Conservation (phyloP, 2,329 filamentous ascomycete genomes). For the Monilinia fructigena region DNA sequence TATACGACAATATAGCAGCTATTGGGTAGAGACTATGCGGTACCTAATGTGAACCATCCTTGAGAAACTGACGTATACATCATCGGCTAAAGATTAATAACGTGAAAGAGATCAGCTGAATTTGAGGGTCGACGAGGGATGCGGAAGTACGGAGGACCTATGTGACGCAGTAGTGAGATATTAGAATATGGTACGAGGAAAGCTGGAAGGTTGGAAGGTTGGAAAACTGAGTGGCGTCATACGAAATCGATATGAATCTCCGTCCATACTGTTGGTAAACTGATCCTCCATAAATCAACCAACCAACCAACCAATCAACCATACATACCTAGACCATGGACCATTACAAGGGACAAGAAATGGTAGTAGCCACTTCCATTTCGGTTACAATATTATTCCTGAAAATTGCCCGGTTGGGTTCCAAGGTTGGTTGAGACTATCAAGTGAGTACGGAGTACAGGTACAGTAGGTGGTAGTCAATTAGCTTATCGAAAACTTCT, state of each 20-base stretch:
- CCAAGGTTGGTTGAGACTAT: no score
- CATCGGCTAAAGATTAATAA: not conserved
- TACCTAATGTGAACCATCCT: not conserved
- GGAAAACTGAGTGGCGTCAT: slow-evolving; percentile 1
- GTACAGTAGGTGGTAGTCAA: no score
- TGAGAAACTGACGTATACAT: slow-evolving; percentile 4
- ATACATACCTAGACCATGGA: not conserved
- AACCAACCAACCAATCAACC: not conserved
- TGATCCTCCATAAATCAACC: not conserved
- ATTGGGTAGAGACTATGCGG: not conserved
- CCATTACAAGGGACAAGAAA: not conserved
- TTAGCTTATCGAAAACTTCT: slow-evolving; percentile 17
- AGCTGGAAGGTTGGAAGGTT: not conserved
- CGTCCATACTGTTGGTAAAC: slow-evolving; percentile 6
- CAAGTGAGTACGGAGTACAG: no score
- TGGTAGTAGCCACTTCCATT: not conserved
- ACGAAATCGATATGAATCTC: not conserved
- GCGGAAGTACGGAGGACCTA: not conserved
- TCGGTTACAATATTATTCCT: not conserved
- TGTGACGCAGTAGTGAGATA: not conserved
- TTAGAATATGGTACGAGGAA: not conserved
- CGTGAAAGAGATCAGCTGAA: not conserved
- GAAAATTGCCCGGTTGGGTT: not conserved
- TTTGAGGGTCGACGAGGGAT: not conserved
- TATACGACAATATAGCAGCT: not conserved